These are phyloP conservation scores for Fusarium veterinarium DNA, from an alignment of 2,329 filamentous ascomycete genomes.

Conservation along the genomic window DNA sequence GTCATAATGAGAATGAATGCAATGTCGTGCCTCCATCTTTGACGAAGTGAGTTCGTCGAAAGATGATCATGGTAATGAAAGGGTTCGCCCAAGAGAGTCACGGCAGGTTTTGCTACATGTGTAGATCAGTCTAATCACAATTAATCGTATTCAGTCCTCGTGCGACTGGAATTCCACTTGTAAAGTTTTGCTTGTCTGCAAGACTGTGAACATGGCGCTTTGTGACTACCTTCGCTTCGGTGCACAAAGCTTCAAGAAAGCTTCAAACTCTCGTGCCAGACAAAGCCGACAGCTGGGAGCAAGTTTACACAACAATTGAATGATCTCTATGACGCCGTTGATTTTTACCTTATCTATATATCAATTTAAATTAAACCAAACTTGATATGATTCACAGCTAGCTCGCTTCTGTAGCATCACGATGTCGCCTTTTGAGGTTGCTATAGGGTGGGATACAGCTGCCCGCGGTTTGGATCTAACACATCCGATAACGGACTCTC, in stretches of 20 bases:
- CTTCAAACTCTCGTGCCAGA: too few species aligned
- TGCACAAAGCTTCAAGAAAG: neutral
- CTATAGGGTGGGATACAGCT: neutral
- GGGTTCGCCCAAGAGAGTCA: neutral
- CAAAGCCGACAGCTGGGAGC: neutral
- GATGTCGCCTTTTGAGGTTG: too few species aligned
- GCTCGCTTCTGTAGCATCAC: neutral
- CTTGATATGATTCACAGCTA: neutral
- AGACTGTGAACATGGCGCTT: neutral
- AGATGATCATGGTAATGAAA: neutral
- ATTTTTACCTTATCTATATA: neutral
- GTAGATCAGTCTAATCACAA: neutral
- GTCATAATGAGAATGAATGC: neutral
- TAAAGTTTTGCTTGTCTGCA: neutral
- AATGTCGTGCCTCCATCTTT: neutral
- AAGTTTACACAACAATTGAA: neutral
- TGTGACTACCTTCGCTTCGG: neutral
- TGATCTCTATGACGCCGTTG: fast-evolving
- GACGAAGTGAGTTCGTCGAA: neutral
- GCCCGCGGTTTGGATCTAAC: neutral
- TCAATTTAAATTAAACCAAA: too few species aligned
- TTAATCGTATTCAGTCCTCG: neutral
- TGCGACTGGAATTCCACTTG: too few species aligned
- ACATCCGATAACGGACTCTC: too few species aligned
- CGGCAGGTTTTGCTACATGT: neutral